Conservation (phyloP, 306 rosid genomes). For the Dryas alaskensis region DNA sequence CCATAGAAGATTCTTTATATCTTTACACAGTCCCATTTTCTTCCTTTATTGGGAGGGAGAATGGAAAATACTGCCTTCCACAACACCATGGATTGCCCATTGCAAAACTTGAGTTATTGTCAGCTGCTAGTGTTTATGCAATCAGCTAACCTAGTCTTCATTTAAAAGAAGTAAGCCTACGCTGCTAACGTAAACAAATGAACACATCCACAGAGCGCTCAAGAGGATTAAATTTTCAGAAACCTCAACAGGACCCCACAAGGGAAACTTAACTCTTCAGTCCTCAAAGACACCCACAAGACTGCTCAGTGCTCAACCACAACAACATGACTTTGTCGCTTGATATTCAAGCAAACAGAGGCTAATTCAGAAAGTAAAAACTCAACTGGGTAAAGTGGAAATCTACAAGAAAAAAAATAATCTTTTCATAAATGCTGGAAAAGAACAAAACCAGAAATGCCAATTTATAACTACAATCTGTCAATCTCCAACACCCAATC, state of each 20-base stretch:
- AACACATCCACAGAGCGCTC: background rate
- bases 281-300: conserved; percentile 7
- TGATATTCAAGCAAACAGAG: conserved; percentile 13
- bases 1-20: too few species aligned
- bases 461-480: conserved; percentile 13
- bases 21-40: too few species aligned
- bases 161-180: background rate
- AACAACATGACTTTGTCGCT: conserved; percentile 12
- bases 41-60: too few species aligned
- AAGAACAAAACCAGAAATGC: conserved; percentile 12
- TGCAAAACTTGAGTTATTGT: background rate
- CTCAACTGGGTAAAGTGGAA: conserved; percentile 20
- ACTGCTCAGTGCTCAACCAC: background rate
- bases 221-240: conserved; percentile 3
- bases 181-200: background rate
- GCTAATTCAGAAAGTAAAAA: conserved; percentile 16
- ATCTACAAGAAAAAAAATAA: conserved; percentile 25
- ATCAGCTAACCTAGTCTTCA: conserved; percentile 2
- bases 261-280: background rate
- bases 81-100: too few species aligned
- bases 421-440: background rate
- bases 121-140: conserved; percentile 1
- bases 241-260: background rate
- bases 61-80: too few species aligned
- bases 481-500: conserved; percentile 22